Conservation (phyloP, 148 eudicot species). For the Bassia scoparia region DNA sequence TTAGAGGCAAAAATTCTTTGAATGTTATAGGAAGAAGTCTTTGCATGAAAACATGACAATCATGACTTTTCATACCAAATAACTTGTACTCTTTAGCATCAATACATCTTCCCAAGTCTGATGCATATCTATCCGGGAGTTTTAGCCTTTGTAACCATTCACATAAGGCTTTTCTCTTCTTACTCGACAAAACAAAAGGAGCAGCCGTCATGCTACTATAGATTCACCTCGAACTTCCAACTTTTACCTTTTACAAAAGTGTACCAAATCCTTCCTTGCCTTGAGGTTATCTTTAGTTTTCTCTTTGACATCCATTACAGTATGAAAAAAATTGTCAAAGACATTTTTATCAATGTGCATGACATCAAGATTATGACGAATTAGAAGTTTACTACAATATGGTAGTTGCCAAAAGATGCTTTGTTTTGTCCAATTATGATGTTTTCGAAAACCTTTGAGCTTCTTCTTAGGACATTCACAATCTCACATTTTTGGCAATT, state of each 20-base stretch:
- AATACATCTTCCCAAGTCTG: not conserved
- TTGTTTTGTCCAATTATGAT: not conserved
- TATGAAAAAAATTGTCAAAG: not conserved
- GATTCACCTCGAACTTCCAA: not conserved
- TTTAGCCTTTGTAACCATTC: not conserved
- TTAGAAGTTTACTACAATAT: not conserved
- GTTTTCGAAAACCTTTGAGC: no score
- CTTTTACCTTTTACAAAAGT: not conserved
- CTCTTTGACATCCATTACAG: not conserved
- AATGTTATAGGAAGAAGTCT: not conserved
- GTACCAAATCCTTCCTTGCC: not conserved
- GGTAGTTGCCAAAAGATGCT: slow-evolving; percentile 2
- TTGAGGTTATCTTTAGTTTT: not conserved
- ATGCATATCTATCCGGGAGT: not conserved
- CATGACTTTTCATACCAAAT: not conserved
- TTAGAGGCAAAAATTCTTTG: not conserved
- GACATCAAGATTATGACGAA: not conserved
- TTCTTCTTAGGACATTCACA: no score
- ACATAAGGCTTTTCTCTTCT: not conserved
- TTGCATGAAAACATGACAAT: not conserved
- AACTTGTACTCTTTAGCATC: not conserved
- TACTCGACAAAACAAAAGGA: not conserved
- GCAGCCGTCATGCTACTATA: not conserved
- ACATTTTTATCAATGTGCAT: not conserved
- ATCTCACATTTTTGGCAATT: not conserved